A percentile compares a stretch with the other conserved stretches of the same genome.
Evolutionary conservation across 2,329 filamentous ascomycete species (phyloP).

Genomic region (Penicillium verrucosum): DNA sequence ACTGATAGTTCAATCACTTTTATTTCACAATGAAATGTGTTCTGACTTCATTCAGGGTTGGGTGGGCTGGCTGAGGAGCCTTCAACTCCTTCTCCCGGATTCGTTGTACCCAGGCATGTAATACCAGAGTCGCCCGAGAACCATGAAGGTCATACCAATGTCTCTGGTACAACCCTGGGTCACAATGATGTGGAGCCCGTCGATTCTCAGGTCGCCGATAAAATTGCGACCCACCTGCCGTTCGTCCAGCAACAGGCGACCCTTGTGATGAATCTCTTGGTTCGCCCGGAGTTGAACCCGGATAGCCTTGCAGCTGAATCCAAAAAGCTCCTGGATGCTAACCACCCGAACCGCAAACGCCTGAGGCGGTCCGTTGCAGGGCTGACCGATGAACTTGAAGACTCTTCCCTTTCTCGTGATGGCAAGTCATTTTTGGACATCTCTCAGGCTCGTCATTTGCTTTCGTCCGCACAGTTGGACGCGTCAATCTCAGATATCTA

Average conservation of each 20-base stretch:
- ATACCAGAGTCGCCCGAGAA: slow-evolving; percentile 24
- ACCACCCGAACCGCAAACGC: slow-evolving; percentile 4
- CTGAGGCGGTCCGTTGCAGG: slow-evolving; percentile 25
- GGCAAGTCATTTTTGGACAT: slow-evolving; percentile 38
- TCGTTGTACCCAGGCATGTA: slow-evolving; percentile 9
- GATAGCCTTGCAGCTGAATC: slow-evolving; percentile 3
- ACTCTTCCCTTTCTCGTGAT: slow-evolving; percentile 21
- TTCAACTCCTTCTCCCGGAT: slow-evolving; percentile 5
- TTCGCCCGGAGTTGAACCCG: neutral
- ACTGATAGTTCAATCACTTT: neutral
- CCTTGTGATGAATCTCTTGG: slow-evolving; percentile 3
- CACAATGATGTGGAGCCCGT: slow-evolving; percentile 27
- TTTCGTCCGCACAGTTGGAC: slow-evolving; percentile 28
- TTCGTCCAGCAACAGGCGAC: slow-evolving; percentile 24
- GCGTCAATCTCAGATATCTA: slow-evolving; percentile 41
- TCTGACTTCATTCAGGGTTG: slow-evolving; percentile 16
- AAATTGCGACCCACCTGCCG: neutral
- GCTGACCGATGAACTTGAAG: slow-evolving; percentile 24
- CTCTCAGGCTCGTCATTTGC: slow-evolving; percentile 26
- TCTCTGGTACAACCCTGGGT: slow-evolving; percentile 35
- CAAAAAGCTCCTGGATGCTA: neutral
- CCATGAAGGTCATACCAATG: slow-evolving; percentile 29
- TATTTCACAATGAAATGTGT: neutral
- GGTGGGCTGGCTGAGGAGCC: slow-evolving; percentile 14
- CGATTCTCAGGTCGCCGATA: slow-evolving; percentile 3